Evolutionary conservation across 2,329 filamentous ascomycete species (phyloP), one percentile per base, ranked within the genome.

Genomic region (Sarocladiaceae sp.): DNA sequence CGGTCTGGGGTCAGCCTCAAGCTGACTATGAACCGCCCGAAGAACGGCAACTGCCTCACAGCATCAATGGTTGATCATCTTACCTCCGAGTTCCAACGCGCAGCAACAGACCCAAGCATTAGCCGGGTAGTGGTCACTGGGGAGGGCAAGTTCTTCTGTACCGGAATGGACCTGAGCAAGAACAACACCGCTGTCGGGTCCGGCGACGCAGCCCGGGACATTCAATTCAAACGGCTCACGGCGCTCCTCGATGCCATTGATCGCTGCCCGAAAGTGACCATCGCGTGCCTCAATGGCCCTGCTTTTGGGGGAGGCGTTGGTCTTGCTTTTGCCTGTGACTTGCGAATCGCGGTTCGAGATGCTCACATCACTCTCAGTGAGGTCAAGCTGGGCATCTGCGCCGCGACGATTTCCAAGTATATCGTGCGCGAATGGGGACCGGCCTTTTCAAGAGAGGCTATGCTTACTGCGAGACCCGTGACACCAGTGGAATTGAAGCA

Each of bases 241-340:
- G 41, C 29, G 5, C 45, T 58, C 1, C 54, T 70, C 46, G 55
- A 63, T 5, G 55, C 55, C 0, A 67, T 71, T 15, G 65, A 68
- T 29, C 49, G 48, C 1, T 63, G 56, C 1, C 61, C 65, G 11
- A 65, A 71, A 42, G 59, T 61, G 1, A 71, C 65, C 0, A 64
- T 71, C 27, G 66, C 66, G 1, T 55, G 50, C 3, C 47, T 71
- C 21, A 66, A 70, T 26, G 67, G 68, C 0, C 63, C 67, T 3
- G 60, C 61, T 3, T 69, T 66, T 45, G 68, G 67, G 2, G 67
- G 65, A 2, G 68, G 68, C 0, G 64, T 69, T 2, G 68, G 68
- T 0, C 53, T 72, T 0, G 65, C 63, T 1, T 68, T 69, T 49
- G 56, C 58, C 1, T 71, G 66, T 49, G 67, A 71, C 44, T 51